Base-by-base conservation (phyloP, 2,329 filamentous ascomycete genomes). In the Aspergillus candidus region DNA sequence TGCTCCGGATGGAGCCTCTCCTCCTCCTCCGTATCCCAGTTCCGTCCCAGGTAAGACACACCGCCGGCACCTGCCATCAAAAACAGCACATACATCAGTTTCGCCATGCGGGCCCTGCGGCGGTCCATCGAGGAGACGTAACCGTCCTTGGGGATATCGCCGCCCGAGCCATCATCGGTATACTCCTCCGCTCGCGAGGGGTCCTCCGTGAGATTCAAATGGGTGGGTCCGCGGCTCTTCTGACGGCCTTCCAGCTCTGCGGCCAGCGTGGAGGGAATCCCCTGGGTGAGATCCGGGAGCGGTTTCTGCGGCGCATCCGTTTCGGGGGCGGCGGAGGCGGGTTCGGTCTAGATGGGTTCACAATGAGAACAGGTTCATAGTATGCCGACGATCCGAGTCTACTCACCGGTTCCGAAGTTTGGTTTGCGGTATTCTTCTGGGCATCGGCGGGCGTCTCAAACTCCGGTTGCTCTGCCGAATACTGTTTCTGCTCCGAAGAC, bases 61-160 rank as follows among this genome's bases (percentile, higher is more conserved):
- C 80, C 80, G 11, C 76, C 68, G 6, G 83, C 60, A 40, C 74
- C 71, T 38, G 77, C 72, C 14, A 78, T 64, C 6, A 84, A 68
- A 36, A 86, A 73, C 6, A 74, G 60, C 11, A 76, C 72, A 55
- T 93, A 88, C 60, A 87, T 77, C 63, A 84, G 83, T 59, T 88
- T 88, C 43, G 86, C 84, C 58, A 89, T 74, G 57, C 78, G 79
- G 54, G 84, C 83, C 44, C 90, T 83, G 60, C 86, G 84, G 61
- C 85, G 82, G 63, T 98, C 93, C 33, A 85, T 80, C 3, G 91
- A 97, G 12, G 93, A 96, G 56, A 95, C 79, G 68, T 97, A 97
- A 50, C 85, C 85, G 12, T 83, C 84, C 38, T 82, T 84, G 32
- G 86, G 84, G 15, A 87, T 78, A 56, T 80, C 78, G 43, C 80